These are phyloP conservation scores for Persicaria maculosa DNA, from an alignment of 148 eudicot species.

Conservation along the genomic window DNA sequence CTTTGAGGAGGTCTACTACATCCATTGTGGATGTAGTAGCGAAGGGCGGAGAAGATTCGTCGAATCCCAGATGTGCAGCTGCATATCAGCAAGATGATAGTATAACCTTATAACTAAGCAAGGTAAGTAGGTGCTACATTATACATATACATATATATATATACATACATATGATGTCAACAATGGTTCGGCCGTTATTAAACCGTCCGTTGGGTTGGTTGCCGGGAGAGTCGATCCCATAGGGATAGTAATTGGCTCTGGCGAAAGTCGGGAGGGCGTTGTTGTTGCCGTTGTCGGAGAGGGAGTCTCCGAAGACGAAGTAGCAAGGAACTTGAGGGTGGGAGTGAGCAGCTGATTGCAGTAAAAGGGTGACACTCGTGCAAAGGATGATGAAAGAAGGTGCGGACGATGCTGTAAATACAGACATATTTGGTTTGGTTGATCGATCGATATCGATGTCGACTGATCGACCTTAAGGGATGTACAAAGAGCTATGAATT, in stretches of 20 bases:
- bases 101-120: background rate
- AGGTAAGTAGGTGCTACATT: background rate
- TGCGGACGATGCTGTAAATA: background rate
- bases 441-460: too few relatives aligned
- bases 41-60: background rate
- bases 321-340: constrained; percentile 41
- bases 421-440: too few relatives aligned
- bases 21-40: background rate
- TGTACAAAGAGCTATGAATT: too few relatives aligned
- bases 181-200: constrained; percentile 35
- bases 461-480: too few relatives aligned
- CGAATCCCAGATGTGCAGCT: constrained; percentile 11
- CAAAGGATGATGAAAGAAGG: background rate
- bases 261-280: constrained; percentile 34
- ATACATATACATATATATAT: background rate
- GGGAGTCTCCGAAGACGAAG: constrained; percentile 53
- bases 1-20: background rate
- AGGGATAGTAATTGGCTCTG: constrained; percentile 45
- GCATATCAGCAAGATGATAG: background rate
- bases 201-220: constrained; percentile 44
- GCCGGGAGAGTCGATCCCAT: constrained; percentile 40
- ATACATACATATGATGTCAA: constrained; percentile 41
- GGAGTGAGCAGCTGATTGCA: background rate
- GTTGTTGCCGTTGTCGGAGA: constrained; percentile 53
- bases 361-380: background rate